phyloP scores from a whole-genome alignment of 306 rosid species.

The Elaeagnus macrophylla region DNA sequence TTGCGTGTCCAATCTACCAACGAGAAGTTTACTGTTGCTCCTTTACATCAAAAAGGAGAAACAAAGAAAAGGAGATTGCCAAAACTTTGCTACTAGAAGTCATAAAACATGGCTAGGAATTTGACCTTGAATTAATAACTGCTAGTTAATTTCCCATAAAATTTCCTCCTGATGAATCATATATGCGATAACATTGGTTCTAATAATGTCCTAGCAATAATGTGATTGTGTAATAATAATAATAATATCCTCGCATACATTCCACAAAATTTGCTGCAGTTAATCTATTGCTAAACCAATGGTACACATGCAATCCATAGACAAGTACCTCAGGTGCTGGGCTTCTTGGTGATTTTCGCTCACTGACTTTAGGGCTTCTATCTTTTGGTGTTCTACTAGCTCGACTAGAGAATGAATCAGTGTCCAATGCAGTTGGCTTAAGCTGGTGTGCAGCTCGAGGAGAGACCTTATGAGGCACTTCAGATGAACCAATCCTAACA shows the following conservation, averaged over 20 bases:
- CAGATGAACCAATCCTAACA: slow-evolving; percentile 62
- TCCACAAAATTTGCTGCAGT: background rate
- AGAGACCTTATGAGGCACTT: slow-evolving; percentile 65
- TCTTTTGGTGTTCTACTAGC: slow-evolving; percentile 51
- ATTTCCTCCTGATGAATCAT: background rate
- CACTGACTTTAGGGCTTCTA: slow-evolving; percentile 69
- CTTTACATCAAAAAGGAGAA: too few species aligned
- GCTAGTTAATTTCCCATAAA: background rate
- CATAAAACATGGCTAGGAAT: background rate
- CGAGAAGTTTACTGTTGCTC: too few species aligned
- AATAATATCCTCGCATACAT: background rate
- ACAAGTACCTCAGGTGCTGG: slow-evolving; percentile 65
- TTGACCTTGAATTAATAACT: background rate
- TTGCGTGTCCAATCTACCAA: too few species aligned
- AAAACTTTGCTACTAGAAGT: background rate
- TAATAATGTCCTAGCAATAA: too few species aligned
- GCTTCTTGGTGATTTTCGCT: slow-evolving; percentile 80
- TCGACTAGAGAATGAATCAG: slow-evolving; percentile 42
- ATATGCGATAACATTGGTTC: too few species aligned
- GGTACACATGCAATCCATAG: background rate
- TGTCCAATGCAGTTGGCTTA: slow-evolving; percentile 47
- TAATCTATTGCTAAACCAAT: background rate
- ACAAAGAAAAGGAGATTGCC: background rate
- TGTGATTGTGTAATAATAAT: background rate
- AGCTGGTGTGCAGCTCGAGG: slow-evolving; percentile 64